These are phyloP conservation scores for Grammothele lineata DNA, from an alignment of 768 basidiomycete species.

Conservation along the genomic window DNA sequence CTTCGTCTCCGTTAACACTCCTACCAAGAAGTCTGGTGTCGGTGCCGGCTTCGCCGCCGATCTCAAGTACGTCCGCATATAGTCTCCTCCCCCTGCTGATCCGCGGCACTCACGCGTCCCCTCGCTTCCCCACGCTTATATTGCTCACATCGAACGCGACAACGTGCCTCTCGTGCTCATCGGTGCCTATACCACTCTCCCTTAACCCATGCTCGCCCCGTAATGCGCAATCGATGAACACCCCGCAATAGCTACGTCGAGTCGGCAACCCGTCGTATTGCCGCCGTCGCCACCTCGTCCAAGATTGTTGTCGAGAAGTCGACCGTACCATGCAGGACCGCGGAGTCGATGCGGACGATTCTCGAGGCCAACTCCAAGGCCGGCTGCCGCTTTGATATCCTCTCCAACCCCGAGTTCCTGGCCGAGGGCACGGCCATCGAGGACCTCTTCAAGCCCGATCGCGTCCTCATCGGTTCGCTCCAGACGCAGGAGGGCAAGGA, in stretches of 20 bases:
- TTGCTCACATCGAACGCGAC: background rate
- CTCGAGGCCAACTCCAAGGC: constrained; percentile 96
- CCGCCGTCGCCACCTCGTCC: constrained; percentile 79
- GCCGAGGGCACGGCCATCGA: constrained; percentile 95
- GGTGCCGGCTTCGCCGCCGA: constrained; percentile 98
- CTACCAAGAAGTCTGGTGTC: constrained; percentile 96
- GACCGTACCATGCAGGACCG: constrained; percentile 97
- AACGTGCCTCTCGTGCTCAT: background rate
- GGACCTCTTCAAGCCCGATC: constrained; percentile 88
- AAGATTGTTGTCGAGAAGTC: constrained; percentile 99
- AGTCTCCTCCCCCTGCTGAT: background rate
- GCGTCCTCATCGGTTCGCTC: constrained; percentile 95
- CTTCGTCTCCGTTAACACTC: constrained; percentile 98
- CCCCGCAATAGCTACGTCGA: constrained; percentile 78
- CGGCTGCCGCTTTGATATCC: constrained; percentile 90
- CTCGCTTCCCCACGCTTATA: background rate
- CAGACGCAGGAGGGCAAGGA: constrained; percentile 80
- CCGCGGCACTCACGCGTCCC: no score
- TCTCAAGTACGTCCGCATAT: constrained; percentile 70
- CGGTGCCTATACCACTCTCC: no score
- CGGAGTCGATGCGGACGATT: constrained; percentile 99
- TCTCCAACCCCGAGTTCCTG: constrained; percentile 99
- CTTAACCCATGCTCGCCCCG: no score
- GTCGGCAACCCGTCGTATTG: constrained; percentile 93
- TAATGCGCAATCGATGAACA: background rate